Evolutionary conservation across 2,329 filamentous ascomycete species (phyloP), one percentile per base, ranked within the genome.

Genomic region (Aureobasidium sp.): DNA sequence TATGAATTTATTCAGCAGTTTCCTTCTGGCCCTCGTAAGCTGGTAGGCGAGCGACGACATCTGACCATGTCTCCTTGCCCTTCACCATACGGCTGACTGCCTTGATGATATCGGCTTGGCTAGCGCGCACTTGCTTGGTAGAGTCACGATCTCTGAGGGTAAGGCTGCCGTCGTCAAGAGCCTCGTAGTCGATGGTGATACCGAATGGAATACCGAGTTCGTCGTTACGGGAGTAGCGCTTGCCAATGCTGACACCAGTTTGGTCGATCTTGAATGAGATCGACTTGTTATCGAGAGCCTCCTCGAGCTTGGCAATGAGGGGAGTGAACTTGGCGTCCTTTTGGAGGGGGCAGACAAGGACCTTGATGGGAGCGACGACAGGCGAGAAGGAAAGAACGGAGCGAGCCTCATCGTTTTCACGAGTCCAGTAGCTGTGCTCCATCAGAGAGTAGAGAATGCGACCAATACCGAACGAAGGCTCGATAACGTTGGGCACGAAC

Each of bases 381-480:
- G 87, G 84, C 72, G 87, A 84, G 80, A 92, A 90, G 8, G 87
- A 90, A 64, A 92, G 80, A 53, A 90, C 91, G 76, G 89, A 88
- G 73, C 92, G 89, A 60, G 91, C 87, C 74, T 94, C 92, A 68
- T 93, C 89, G 66, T 84, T 87, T 67, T 86, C 87, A 66, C 94
- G 89, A 60, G 87, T 90, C 93, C 94, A 99, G 84, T 92, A 99
- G 74, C 84, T 87, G 78, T 99, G 94, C 79, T 99, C 94, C 72
- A 96, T 89, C 70, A 99, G 79, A 64, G 89, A 87, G 80, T 96
- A 97, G 63, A 97, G 80, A 66, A 97, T 97, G 69, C 93, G 86
- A 64, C 93, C 94, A 71, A 97, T 96, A 81, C 93, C 93, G 71
- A 97, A 99, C 0, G 93, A 97, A 1, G 93, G 94, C 79, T 99